Percentiles rank a stretch among this genome's conserved stretches.
phyloP scores from a whole-genome alignment of 2,329 filamentous ascomycete species.

The Sporothrix phasma region DNA sequence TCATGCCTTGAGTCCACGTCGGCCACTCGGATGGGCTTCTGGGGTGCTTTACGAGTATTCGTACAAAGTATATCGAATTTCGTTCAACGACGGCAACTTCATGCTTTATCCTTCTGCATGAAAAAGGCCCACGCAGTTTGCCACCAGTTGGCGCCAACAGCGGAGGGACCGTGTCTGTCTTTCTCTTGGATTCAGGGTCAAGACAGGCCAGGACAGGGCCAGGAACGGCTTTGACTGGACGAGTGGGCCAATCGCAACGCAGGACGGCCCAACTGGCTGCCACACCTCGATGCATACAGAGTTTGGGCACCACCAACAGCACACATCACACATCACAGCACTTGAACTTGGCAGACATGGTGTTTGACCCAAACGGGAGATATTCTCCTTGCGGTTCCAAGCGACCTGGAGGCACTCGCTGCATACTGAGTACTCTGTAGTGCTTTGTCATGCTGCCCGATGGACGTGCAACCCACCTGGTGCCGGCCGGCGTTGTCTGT shows the following conservation, averaged over 20 bases:
- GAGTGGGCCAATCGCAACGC: neutral
- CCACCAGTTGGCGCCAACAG: neutral
- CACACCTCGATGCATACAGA: too few species aligned
- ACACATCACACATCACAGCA: neutral
- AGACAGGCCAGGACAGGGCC: neutral
- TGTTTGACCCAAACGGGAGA: neutral
- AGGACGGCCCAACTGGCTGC: neutral
- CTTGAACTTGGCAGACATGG: neutral
- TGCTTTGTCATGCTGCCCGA: neutral
- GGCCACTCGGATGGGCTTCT: neutral
- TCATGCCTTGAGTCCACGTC: neutral
- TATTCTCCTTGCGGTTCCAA: neutral
- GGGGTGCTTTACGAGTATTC: too few species aligned
- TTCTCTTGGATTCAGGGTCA: neutral
- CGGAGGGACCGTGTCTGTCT: neutral
- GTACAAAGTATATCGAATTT: too few species aligned
- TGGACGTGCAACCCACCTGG: neutral
- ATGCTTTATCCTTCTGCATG: neutral
- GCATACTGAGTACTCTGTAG: neutral
- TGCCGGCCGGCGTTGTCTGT: neutral
- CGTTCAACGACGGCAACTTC: neutral
- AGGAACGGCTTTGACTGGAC: neutral
- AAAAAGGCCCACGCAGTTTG: neutral
- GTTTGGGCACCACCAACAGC: too few species aligned
- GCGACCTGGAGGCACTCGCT: neutral